Conservation (phyloP, 345 rosid species). For the Passiflora organensis region DNA sequence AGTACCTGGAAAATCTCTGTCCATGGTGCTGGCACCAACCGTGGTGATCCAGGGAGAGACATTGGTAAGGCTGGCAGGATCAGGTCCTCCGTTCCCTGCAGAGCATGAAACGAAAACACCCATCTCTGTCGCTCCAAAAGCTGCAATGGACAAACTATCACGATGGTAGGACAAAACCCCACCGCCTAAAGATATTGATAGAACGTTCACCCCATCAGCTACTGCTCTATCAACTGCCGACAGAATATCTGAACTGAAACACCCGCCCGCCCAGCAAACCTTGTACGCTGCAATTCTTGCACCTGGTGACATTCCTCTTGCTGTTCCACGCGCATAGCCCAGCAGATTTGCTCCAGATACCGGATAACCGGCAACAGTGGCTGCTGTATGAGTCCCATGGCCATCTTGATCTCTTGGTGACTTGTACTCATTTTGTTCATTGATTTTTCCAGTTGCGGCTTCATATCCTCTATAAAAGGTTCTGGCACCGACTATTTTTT, state of each 20-base stretch:
- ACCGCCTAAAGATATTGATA: slow-evolving; percentile 28
- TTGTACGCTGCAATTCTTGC: slow-evolving; percentile 27
- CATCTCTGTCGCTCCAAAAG: slow-evolving; percentile 30
- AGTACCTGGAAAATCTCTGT: slow-evolving; percentile 22
- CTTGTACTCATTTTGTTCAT: slow-evolving; percentile 18
- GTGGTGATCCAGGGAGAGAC: slow-evolving; percentile 29
- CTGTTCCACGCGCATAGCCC: slow-evolving; percentile 28
- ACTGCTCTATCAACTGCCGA: slow-evolving; percentile 27
- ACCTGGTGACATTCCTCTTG: slow-evolving; percentile 32
- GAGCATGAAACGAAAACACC: slow-evolving; percentile 30
- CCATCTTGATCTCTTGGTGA: slow-evolving; percentile 32
- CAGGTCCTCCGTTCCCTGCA: slow-evolving; percentile 29
- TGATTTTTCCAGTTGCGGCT: slow-evolving; percentile 20
- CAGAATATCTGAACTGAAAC: slow-evolving; percentile 29
- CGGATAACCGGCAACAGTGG: slow-evolving; percentile 23
- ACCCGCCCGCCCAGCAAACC: slow-evolving; percentile 29
- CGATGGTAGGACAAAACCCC: slow-evolving; percentile 23
- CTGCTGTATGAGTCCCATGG: slow-evolving; percentile 32
- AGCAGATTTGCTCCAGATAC: slow-evolving; percentile 21
- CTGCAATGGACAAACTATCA: slow-evolving; percentile 25
- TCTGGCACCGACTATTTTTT: slow-evolving; percentile 26
- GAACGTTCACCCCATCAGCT: slow-evolving; percentile 28
- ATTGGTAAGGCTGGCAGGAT: slow-evolving; percentile 27
- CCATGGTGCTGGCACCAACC: slow-evolving; percentile 27
- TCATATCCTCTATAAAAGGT: slow-evolving; percentile 26